These are phyloP conservation scores for Leucocoprinus birnbaumii DNA, from an alignment of 768 basidiomycete species.

Conservation along the genomic window DNA sequence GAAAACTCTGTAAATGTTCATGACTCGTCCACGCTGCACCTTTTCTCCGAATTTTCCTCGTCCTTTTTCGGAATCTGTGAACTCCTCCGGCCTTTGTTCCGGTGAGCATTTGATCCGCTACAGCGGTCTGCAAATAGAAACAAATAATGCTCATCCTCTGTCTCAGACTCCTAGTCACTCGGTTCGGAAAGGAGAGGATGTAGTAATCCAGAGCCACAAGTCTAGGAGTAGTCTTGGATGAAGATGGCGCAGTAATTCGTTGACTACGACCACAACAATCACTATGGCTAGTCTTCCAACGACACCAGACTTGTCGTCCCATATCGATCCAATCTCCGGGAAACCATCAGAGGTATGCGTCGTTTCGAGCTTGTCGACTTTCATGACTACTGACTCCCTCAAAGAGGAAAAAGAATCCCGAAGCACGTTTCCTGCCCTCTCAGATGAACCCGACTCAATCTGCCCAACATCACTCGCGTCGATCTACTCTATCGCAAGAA, in stretches of 20 bases:
- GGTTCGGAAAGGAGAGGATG: not conserved
- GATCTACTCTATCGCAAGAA: not conserved
- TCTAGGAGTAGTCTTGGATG: not conserved
- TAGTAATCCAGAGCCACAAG: constrained; percentile 6
- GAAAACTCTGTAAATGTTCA: too few relatives aligned
- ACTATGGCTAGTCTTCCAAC: constrained; percentile 5
- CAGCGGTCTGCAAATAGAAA: not conserved
- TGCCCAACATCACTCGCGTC: not conserved
- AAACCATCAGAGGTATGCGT: not conserved
- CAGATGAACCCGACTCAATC: not conserved
- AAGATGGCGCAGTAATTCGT: not conserved
- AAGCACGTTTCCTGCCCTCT: not conserved
- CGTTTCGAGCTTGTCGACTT: too few relatives aligned
- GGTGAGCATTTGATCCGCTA: too few relatives aligned
- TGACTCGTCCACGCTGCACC: too few relatives aligned
- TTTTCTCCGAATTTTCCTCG: too few relatives aligned
- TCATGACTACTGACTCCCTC: too few relatives aligned
- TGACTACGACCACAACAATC: not conserved
- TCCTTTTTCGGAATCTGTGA: too few relatives aligned
- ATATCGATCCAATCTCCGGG: not conserved
- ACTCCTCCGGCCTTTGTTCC: too few relatives aligned
- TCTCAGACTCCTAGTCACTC: not conserved
- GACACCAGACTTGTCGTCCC: not conserved
- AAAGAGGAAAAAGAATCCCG: not conserved
- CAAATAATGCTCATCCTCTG: not conserved